Conservation (phyloP, 805 yeast genomes). For the Kodamaea kakaduensis region DNA sequence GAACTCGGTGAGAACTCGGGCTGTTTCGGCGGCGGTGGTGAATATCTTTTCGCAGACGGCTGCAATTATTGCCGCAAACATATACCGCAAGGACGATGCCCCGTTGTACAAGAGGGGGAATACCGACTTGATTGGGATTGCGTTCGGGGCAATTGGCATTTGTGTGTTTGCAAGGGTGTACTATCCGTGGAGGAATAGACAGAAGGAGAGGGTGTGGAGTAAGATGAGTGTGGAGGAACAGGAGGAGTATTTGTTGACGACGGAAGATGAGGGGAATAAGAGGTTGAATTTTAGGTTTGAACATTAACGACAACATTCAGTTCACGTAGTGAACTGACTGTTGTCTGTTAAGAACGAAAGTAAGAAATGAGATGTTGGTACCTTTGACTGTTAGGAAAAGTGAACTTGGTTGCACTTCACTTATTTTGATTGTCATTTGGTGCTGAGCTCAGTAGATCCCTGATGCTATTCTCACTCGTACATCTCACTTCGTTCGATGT, state of each 20-base stretch:
- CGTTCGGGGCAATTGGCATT: conserved; percentile 29
- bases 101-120: conserved; percentile 65
- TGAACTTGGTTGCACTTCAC: too few species aligned
- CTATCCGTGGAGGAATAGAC: conserved; percentile 41
- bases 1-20: conserved; percentile 55
- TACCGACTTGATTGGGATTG: conserved; percentile 34
- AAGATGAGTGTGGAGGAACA: conserved; percentile 47
- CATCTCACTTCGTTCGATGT: too few species aligned
- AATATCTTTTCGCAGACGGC: conserved; percentile 65
- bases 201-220: conserved; percentile 49
- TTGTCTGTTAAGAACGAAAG: too few species aligned
- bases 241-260: conserved; percentile 40
- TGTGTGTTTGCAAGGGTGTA: conserved; percentile 35
- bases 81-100: conserved; percentile 54
- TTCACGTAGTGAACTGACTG: too few species aligned
- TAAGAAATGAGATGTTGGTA: too few species aligned
- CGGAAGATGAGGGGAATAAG: conserved; percentile 54
- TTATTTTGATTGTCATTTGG: too few species aligned
- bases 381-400: too few species aligned
- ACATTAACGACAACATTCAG: conserved; percentile 20
- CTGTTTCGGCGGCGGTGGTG: conserved; percentile 62
- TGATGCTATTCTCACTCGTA: too few species aligned
- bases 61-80: conserved; percentile 48
- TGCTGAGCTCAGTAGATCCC: too few species aligned
- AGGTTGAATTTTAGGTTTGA: conserved; percentile 48